Percentiles rank a stretch among this genome's conserved stretches.
Conservation (phyloP, 805 yeast species). For the Cyberlindnera galapagoensis region DNA sequence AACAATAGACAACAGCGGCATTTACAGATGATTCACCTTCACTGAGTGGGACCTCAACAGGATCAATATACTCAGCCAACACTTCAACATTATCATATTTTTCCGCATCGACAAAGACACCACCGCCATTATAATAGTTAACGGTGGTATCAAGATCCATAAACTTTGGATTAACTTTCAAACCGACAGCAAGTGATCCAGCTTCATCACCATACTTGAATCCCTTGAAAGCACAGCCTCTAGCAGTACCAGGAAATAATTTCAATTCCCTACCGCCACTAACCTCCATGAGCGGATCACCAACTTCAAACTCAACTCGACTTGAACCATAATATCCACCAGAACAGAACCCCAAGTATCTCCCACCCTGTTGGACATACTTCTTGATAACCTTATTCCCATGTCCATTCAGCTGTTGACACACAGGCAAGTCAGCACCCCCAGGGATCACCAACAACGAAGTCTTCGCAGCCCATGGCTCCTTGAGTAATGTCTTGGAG, state of each 20-base stretch:
- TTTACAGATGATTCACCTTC: conserved; percentile 16
- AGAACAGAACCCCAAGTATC: conserved; percentile 84
- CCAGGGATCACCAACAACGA: conserved; percentile 86
- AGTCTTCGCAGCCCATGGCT: conserved; percentile 86
- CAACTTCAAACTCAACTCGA: conserved; percentile 79
- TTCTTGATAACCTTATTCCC: conserved; percentile 56
- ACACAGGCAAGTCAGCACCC: conserved; percentile 91
- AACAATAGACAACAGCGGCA: conserved; percentile 71
- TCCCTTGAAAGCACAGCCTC: conserved; percentile 80
- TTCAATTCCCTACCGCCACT: conserved; percentile 77
- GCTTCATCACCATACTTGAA: conserved; percentile 69
- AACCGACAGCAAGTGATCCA: conserved; percentile 61
- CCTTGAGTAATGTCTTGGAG: conserved; percentile 54
- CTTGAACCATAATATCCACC: conserved; percentile 85
- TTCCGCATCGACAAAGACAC: conserved; percentile 72
- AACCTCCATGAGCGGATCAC: conserved; percentile 66
- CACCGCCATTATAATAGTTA: conserved; percentile 84
- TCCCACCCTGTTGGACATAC: conserved; percentile 75
- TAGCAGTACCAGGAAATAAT: conserved; percentile 75
- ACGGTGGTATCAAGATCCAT: conserved; percentile 25
- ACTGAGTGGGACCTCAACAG: conserved; percentile 42
- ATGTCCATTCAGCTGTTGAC: conserved; percentile 61
- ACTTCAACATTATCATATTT: conserved; percentile 56
- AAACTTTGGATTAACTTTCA: conserved; percentile 33
- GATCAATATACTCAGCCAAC: conserved; percentile 59